Evolutionary conservation across 2,329 filamentous ascomycete genomes (phyloP).

Genomic region (Alternaria angustiovoidea): DNA sequence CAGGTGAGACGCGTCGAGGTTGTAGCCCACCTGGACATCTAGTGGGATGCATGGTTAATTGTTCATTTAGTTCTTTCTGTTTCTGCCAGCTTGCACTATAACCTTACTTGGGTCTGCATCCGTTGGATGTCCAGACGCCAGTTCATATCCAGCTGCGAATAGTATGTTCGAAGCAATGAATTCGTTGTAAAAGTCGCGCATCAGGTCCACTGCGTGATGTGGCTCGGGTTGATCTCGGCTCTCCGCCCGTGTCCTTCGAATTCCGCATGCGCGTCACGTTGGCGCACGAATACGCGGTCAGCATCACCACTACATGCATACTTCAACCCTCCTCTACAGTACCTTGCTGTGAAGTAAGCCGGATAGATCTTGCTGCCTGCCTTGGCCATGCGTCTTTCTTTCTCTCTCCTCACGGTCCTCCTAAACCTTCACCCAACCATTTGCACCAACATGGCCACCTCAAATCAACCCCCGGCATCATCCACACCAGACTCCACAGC

Average conservation of each 20-base stretch:
- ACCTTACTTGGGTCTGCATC: not conserved
- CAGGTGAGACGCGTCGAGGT: not conserved
- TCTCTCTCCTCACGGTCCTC: not conserved
- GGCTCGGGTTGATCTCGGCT: conserved; percentile 12
- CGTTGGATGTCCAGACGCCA: not conserved
- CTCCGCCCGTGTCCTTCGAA: conserved; percentile 15
- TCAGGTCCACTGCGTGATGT: not conserved
- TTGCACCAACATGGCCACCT: not conserved
- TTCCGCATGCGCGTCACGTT: not conserved
- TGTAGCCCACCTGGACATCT: not conserved
- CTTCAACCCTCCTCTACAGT: not conserved
- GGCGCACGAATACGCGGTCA: not conserved
- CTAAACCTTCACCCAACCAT: not conserved
- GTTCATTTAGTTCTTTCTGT: not conserved
- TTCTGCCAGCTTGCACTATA: not conserved
- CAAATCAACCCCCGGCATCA: not conserved
- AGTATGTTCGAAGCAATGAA: not conserved
- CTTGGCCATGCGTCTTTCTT: not conserved
- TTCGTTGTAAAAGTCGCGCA: not conserved
- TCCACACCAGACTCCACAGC: not conserved
- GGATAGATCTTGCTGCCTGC: not conserved
- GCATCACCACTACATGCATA: not conserved
- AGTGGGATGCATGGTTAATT: not conserved
- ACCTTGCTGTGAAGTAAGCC: not conserved
- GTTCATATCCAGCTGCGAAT: not conserved